Evolutionary conservation across 768 basidiomycete genomes (phyloP).

Genomic region (Mycena sanguinolenta): DNA sequence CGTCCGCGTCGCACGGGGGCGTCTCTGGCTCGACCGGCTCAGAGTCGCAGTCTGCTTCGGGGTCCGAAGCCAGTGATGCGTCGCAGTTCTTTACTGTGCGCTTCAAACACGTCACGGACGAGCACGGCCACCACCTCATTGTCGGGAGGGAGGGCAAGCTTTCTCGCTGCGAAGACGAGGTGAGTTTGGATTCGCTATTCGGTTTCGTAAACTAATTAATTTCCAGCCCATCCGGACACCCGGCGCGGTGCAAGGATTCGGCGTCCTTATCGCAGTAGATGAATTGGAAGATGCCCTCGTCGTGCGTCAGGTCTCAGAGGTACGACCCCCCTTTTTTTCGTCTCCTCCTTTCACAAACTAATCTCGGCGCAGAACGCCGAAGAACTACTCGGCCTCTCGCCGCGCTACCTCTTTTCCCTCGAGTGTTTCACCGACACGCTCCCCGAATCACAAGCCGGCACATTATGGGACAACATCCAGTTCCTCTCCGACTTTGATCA

Average conservation of each 20-base stretch:
- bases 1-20: slow-evolving; percentile 38
- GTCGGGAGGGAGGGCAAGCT: slow-evolving; percentile 78
- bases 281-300: slow-evolving; percentile 68
- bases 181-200: slow-evolving; percentile 40
- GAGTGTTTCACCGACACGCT: slow-evolving; percentile 82
- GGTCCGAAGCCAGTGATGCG: slow-evolving; percentile 43
- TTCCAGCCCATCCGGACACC: slow-evolving; percentile 82
- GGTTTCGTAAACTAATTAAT: neutral
- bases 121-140: slow-evolving; percentile 78
- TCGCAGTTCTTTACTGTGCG: slow-evolving; percentile 64
- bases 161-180: slow-evolving; percentile 83
- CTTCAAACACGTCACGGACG: slow-evolving; percentile 75
- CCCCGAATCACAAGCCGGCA: slow-evolving; percentile 71
- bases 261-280: slow-evolving; percentile 81
- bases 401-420: slow-evolving; percentile 76
- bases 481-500: slow-evolving; percentile 68
- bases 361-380: slow-evolving; percentile 75
- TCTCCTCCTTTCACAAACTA: neutral
- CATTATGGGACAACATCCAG: slow-evolving; percentile 82
- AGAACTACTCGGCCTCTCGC: slow-evolving; percentile 81
- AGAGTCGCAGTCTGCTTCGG: slow-evolving; percentile 18
- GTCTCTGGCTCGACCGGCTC: slow-evolving; percentile 26
- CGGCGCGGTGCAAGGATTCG: slow-evolving; percentile 86
- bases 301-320: slow-evolving; percentile 87
- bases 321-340: slow-evolving; percentile 44